Conservation (phyloP, 495 filamentous ascomycete species). For the Penicillium soppii region DNA sequence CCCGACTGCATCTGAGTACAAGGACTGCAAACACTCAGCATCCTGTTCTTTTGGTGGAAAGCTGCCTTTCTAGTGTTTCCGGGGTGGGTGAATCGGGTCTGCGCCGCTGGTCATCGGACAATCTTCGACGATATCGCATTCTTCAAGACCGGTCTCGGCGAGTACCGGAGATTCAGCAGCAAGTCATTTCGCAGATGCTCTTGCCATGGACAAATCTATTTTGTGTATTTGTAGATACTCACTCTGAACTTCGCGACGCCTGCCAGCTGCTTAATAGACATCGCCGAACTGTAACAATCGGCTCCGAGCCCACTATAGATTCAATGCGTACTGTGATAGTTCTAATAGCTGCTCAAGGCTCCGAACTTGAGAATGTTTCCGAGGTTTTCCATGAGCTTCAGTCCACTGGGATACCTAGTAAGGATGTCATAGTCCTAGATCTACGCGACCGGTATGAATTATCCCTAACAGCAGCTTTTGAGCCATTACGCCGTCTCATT, state of each 20-base stretch:
- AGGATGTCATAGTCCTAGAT: slow-evolving; percentile 4
- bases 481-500: slow-evolving; percentile 7
- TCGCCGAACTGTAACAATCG: slow-evolving; percentile 4
- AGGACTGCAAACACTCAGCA: slow-evolving; percentile 4
- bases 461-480: slow-evolving; percentile 6
- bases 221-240: slow-evolving; percentile 15
- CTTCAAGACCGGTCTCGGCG: background rate
- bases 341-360: slow-evolving; percentile 2
- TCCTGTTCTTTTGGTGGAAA: slow-evolving; percentile 16
- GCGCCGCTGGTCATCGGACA: slow-evolving; percentile 5
- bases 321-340: slow-evolving; percentile 7
- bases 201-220: slow-evolving; percentile 16
- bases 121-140: slow-evolving; percentile 4
- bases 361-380: background rate
- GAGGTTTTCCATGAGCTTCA: background rate
- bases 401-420: background rate
- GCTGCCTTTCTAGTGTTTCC: background rate
- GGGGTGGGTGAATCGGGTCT: background rate
- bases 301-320: background rate
- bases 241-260: slow-evolving; percentile 3
- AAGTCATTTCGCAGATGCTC: slow-evolving; percentile 8
- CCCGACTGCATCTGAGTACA: slow-evolving; percentile 11
- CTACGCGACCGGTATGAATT: slow-evolving; percentile 3
- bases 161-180: slow-evolving; percentile 6
- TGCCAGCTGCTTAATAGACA: slow-evolving; percentile 4